These are phyloP conservation scores for Sphagnum fallax DNA, from an alignment of 228 moss, liverwort and hornwort genomes.

Conservation along the genomic window DNA sequence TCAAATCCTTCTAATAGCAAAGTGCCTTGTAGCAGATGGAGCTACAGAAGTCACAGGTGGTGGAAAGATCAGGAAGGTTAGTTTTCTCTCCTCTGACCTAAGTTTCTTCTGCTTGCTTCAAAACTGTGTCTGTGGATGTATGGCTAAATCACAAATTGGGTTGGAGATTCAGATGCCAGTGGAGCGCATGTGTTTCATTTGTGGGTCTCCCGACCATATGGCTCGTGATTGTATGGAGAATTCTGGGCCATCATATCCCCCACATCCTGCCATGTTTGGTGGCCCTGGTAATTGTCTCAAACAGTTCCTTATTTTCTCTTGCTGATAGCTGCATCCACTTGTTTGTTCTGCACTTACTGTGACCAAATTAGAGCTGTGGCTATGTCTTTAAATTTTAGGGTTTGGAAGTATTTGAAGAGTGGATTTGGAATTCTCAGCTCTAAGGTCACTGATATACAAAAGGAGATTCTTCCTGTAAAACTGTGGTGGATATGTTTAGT, in stretches of 20 bases:
- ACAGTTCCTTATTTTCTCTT: background rate
- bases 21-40: slow-evolving; percentile 80
- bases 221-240: slow-evolving; percentile 93
- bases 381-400: no score
- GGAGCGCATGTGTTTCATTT: slow-evolving; percentile 86
- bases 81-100: slow-evolving; percentile 1
- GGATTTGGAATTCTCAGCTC: no score
- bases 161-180: slow-evolving; percentile 53
- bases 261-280: slow-evolving; percentile 87
- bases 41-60: slow-evolving; percentile 65
- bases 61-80: slow-evolving; percentile 85
- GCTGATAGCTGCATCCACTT: no score
- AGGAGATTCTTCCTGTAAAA: no score
- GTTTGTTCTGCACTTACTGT: no score
- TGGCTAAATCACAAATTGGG: background rate
- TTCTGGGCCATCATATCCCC: slow-evolving; percentile 60
- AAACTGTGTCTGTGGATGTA: background rate
- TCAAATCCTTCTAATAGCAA: background rate
- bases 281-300: slow-evolving; percentile 37
- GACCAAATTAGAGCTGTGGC: no score
- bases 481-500: no score
- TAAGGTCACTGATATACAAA: no score
- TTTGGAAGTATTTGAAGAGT: no score
- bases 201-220: slow-evolving; percentile 94
- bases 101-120: background rate